Evolutionary conservation across 2,329 filamentous ascomycete species (phyloP).

Genomic region (Phialophora macrospora): DNA sequence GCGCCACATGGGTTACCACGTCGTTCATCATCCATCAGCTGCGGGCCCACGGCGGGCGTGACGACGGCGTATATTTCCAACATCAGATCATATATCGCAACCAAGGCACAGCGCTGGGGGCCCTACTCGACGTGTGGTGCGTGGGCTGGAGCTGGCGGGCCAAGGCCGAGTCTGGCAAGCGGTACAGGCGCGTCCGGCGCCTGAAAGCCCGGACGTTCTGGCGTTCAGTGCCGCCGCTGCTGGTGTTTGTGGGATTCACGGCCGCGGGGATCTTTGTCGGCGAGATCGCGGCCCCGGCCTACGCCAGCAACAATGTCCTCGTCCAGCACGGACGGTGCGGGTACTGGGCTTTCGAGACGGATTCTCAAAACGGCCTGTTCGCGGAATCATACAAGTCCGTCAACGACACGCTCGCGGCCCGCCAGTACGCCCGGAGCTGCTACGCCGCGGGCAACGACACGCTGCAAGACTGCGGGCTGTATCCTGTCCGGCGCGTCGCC

Average conservation of each 20-base stretch:
- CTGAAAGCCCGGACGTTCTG: not conserved
- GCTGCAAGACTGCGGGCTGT: slow-evolving; percentile 1
- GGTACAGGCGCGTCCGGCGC: not conserved
- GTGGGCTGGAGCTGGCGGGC: slow-evolving; percentile 5
- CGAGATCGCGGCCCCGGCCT: not conserved
- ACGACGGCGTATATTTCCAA: slow-evolving; percentile 19
- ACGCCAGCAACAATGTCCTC: slow-evolving; percentile 1
- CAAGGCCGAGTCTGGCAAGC: not conserved
- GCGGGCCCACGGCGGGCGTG: not conserved
- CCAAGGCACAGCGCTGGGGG: slow-evolving; percentile 4
- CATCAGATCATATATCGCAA: slow-evolving; percentile 15
- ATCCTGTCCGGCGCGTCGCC: not conserved
- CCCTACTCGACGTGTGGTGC: not conserved
- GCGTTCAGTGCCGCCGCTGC: not conserved
- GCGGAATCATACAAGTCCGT: not conserved
- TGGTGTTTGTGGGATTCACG: slow-evolving; percentile 1
- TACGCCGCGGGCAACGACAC: not conserved
- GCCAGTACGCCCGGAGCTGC: slow-evolving; percentile 3
- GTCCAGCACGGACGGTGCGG: not conserved
- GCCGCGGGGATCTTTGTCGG: not conserved
- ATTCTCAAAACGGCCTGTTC: not conserved
- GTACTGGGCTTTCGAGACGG: slow-evolving; percentile 4
- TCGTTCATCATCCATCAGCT: slow-evolving; percentile 10
- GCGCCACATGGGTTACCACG: not conserved
- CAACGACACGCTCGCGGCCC: slow-evolving; percentile 7